Evolutionary conservation across 768 basidiomycete genomes (phyloP), one percentile per base, ranked within the genome.

Genomic region (Mycena rebaudengoi): DNA sequence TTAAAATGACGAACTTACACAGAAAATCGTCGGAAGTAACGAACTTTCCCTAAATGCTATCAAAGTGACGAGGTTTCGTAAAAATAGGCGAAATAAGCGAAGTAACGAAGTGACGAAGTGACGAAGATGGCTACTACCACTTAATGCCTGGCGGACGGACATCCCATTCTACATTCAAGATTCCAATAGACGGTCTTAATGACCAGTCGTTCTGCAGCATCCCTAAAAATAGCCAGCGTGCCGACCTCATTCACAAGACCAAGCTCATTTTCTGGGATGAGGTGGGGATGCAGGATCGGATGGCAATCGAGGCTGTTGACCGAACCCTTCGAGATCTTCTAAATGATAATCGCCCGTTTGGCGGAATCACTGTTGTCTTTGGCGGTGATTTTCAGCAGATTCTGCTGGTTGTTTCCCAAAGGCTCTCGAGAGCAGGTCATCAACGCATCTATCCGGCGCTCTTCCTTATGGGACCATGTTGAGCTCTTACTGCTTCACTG

Each of bases 361-460:
- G 75, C 25, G 78, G 75, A 11, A 67, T 79, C 7, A 76, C 73
- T 6, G 55, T 79, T 1, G 59, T 82, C 2, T 78, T 80, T 73
- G n/a, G n/a, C n/a, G n/a, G n/a, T n/a, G n/a, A n/a, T n/a, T n/a
- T n/a, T n/a, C n/a, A n/a, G n/a, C n/a, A 33, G 21, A 33, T 50
- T 6, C 73, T 86, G 0, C 84, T 83, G 39, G 80, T 86, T 0
- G 71, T n/a, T 86, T 10, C 67, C 56, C 0, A 67, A 74, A 62
- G 83, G 82, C 0, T 69, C 73, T 5, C 54, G 76, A 35, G 71
- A 72, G 35, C 73, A 83, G 11, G 81, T 83, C 70, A 72, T 84
- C 4, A 62, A 45, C 61, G 78, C 79, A 1, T 73, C 72, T 5
- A 64, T 85, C 0, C 72, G 69, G 20, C 49, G 69, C 8, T 85